phyloP scores from a whole-genome alignment of 2,329 filamentous ascomycete species.

The Ramularia endophylla region DNA sequence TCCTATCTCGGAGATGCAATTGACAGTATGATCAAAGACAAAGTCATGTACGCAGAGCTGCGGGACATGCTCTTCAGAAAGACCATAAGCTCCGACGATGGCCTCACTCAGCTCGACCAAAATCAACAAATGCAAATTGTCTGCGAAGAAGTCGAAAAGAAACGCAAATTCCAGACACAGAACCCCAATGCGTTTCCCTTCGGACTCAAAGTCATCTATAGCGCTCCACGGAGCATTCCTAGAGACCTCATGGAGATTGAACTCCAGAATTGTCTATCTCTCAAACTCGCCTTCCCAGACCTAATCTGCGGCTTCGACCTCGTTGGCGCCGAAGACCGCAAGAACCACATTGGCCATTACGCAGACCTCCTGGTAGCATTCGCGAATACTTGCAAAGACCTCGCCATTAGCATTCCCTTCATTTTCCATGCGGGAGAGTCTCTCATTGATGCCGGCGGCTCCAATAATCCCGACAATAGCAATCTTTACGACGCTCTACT shows the following conservation, averaged over 20 bases:
- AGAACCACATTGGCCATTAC: conserved; percentile 53
- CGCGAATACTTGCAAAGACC: conserved; percentile 43
- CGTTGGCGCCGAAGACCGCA: conserved; percentile 59
- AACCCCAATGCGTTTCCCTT: conserved; percentile 47
- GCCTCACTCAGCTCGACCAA: conserved; percentile 48
- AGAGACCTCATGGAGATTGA: conserved; percentile 44
- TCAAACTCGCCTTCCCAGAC: conserved; percentile 52
- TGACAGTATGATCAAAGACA: conserved; percentile 56
- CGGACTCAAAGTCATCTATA: conserved; percentile 66
- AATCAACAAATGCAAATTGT: conserved; percentile 56
- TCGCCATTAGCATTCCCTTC: conserved; percentile 58
- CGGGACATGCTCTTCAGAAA: conserved; percentile 65
- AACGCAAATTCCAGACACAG: conserved; percentile 37
- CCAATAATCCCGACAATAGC: conserved; percentile 50
- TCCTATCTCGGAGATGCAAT: conserved; percentile 56
- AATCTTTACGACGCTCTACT: conserved; percentile 65
- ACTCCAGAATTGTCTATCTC: conserved; percentile 55
- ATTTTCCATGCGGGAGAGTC: conserved; percentile 75
- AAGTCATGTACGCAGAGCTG: conserved; percentile 66
- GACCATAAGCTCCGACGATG: conserved; percentile 55
- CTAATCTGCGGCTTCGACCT: conserved; percentile 67
- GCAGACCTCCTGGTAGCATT: conserved; percentile 57
- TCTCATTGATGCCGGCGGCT: conserved; percentile 55
- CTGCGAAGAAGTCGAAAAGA: conserved; percentile 48
- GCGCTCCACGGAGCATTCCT: conserved; percentile 58